Evolutionary conservation across 257 asterid genomes (phyloP).

Genomic region (Solanum ossicruentum): DNA sequence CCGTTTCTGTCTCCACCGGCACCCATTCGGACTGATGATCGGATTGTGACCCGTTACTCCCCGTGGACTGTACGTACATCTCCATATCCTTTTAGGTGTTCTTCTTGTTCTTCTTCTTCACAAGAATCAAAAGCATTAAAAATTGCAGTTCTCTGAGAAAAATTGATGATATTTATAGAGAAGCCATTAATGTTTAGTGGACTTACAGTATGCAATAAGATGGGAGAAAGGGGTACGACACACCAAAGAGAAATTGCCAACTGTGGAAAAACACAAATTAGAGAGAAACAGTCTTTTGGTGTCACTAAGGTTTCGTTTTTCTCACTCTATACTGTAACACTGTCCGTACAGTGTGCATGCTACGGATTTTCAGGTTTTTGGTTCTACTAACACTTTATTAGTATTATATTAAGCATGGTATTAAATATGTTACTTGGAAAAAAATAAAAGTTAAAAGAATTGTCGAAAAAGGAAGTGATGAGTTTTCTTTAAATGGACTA

Average conservation of each 20-base stretch:
- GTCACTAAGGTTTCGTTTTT: conserved; percentile 1
- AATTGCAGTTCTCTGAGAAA: neutral
- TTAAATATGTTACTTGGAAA: too few species aligned
- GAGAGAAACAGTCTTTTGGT: neutral
- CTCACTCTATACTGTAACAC: neutral
- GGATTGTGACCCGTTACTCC: conserved; percentile 20
- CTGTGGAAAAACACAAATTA: neutral
- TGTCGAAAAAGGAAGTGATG: too few species aligned
- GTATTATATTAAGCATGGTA: neutral
- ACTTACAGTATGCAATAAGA: neutral
- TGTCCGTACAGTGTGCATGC: conserved; percentile 9
- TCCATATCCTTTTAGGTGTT: conserved; percentile 26
- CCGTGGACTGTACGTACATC: conserved; percentile 24
- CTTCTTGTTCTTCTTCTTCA: neutral
- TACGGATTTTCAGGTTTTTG: neutral
- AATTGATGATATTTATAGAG: neutral
- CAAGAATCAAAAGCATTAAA: conserved; percentile 1
- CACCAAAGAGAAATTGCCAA: neutral
- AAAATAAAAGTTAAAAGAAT: too few species aligned
- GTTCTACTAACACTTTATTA: neutral
- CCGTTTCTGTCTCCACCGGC: conserved; percentile 19
- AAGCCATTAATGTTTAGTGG: neutral
- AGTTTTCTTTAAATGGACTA: too few species aligned
- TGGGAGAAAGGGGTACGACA: neutral
- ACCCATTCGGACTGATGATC: conserved; percentile 41